These are phyloP conservation scores for Fusarium euwallaceae DNA, from an alignment of 2,329 filamentous ascomycete genomes.

Conservation along the genomic window DNA sequence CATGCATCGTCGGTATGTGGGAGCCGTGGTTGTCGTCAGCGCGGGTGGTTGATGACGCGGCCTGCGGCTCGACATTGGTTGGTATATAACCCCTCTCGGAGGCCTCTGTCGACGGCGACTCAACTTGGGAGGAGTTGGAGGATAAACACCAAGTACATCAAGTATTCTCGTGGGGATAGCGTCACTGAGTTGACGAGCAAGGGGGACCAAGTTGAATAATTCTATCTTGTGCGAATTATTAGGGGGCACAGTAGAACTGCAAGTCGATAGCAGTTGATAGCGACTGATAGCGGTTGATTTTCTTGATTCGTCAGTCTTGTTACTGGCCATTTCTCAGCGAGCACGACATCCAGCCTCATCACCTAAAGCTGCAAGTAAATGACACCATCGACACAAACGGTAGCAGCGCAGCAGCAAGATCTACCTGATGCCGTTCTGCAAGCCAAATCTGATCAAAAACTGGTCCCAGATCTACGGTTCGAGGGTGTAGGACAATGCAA, in stretches of 20 bases:
- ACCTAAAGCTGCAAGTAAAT: background rate
- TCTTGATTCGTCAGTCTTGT: background rate
- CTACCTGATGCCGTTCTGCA: background rate
- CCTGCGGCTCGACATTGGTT: background rate
- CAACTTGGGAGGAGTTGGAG: background rate
- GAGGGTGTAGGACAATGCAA: constrained; percentile 1
- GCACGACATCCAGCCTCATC: constrained; percentile 1
- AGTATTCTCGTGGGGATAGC: background rate
- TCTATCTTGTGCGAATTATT: background rate
- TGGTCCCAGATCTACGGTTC: background rate
- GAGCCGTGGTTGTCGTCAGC: background rate
- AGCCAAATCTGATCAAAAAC: background rate
- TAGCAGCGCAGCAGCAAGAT: background rate
- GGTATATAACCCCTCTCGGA: background rate
- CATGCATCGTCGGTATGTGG: background rate
- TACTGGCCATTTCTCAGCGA: background rate
- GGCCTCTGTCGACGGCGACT: background rate
- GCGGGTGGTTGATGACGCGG: background rate
- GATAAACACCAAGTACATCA: background rate
- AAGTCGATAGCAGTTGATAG: background rate
- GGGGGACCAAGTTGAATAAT: background rate
- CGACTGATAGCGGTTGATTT: background rate
- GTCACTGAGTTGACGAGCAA: background rate
- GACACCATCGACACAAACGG: background rate
- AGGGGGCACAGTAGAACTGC: background rate